Conservation (phyloP, 139 green algal genomes). For the Chlamydomonas incerta region DNA sequence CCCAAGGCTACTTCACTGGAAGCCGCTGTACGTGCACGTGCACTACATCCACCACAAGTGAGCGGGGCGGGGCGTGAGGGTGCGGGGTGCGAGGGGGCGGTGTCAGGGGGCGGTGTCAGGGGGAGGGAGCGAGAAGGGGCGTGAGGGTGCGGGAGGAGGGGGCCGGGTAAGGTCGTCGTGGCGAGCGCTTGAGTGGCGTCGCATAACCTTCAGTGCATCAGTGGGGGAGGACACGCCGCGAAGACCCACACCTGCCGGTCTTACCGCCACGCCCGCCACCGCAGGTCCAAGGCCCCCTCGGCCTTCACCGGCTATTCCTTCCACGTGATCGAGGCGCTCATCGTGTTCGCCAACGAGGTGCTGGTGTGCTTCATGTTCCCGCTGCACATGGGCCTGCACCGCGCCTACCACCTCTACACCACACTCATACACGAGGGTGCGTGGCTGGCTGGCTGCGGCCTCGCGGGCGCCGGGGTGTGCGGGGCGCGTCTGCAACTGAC, state of each 20-base stretch:
- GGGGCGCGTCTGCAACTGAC: too few relatives aligned
- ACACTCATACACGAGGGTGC: slow-evolving; percentile 88
- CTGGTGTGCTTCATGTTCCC: slow-evolving; percentile 85
- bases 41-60: slow-evolving; percentile 89
- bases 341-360: slow-evolving; percentile 94
- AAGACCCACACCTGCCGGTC: too few relatives aligned
- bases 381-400: slow-evolving; percentile 84
- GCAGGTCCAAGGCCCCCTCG: slow-evolving; percentile 80
- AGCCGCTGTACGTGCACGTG: slow-evolving; percentile 80
- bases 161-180: neutral
- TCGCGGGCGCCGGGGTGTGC: too few relatives aligned
- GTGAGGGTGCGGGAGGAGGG: too few relatives aligned
- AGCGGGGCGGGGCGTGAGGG: too few relatives aligned
- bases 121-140: neutral
- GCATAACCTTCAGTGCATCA: too few relatives aligned
- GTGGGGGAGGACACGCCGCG: too few relatives aligned
- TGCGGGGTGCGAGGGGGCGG: neutral
- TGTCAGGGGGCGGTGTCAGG: too few relatives aligned
- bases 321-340: slow-evolving; percentile 80
- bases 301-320: slow-evolving; percentile 92
- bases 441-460: neutral
- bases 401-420: slow-evolving; percentile 88
- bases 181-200: too few relatives aligned
- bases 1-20: slow-evolving; percentile 80
- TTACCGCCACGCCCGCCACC: neutral